phyloP scores from a whole-genome alignment of 345 rosid species.

The Eucalyptus leucophloia region DNA sequence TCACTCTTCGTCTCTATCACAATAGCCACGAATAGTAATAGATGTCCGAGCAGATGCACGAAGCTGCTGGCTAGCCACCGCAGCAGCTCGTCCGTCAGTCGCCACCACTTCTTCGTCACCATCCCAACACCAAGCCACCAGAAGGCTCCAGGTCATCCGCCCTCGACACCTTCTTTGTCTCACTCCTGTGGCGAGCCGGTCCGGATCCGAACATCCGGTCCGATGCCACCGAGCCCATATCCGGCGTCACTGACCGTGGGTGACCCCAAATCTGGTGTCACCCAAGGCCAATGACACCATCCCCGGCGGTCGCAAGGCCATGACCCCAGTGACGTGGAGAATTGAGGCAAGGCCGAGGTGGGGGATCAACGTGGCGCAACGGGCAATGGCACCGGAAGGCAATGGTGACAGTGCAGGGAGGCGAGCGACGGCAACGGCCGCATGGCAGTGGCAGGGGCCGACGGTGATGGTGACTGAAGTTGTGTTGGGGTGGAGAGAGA shows the following conservation, averaged over 20 bases:
- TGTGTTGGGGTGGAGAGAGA: too few species aligned
- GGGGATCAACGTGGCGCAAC: too few species aligned
- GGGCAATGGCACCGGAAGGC: too few species aligned
- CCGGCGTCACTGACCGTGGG: accelerated
- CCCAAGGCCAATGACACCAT: too few species aligned
- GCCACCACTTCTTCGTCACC: neutral
- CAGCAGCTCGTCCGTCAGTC: neutral
- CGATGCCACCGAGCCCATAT: neutral
- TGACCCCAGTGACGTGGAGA: too few species aligned
- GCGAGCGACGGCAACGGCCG: too few species aligned
- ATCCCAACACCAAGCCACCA: neutral
- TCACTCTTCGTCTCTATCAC: accelerated
- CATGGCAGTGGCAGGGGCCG: too few species aligned
- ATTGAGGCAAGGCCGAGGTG: too few species aligned
- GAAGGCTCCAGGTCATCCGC: accelerated
- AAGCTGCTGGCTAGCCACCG: neutral
- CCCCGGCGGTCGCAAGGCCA: too few species aligned
- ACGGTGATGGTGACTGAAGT: too few species aligned
- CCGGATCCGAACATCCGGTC: neutral
- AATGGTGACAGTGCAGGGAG: too few species aligned
- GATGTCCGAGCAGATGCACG: accelerated
- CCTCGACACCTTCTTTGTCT: neutral
- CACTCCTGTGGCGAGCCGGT: neutral
- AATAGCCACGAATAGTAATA: neutral
- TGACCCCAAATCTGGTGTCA: neutral